Evolutionary conservation across 345 rosid genomes (phyloP).

Genomic region (Eucalyptus viminalis): DNA sequence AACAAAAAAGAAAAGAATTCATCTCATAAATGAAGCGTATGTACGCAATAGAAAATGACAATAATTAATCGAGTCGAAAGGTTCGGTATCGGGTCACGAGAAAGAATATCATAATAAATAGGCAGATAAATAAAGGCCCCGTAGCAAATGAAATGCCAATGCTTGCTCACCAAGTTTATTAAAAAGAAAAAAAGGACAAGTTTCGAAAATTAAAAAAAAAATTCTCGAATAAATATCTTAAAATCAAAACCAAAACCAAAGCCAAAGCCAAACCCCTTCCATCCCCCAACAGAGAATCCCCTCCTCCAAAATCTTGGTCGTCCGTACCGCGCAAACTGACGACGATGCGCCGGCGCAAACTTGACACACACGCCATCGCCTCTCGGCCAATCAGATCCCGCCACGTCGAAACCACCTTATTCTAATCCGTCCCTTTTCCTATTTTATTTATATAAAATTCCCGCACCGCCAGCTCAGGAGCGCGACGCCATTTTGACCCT

Average conservation of each 20-base stretch:
- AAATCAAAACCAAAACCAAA: background rate
- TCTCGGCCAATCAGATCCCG: background rate
- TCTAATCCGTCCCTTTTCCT: background rate
- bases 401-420: background rate
- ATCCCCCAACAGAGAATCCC: background rate
- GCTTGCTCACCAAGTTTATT: background rate
- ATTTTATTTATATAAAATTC: background rate
- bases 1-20: background rate
- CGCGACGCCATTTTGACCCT: background rate
- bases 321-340: background rate
- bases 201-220: background rate
- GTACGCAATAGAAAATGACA: accelerated
- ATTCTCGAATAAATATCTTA: background rate
- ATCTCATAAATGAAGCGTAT: accelerated
- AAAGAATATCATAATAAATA: accelerated
- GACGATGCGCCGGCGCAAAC: background rate
- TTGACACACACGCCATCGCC: background rate
- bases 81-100: accelerated
- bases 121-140: background rate
- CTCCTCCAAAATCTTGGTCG: background rate
- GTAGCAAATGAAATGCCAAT: background rate
- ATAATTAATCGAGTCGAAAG: accelerated
- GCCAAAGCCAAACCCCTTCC: background rate
- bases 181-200: background rate
- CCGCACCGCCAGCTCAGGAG: background rate